A percentile compares a stretch with the other conserved stretches of the same genome.
These are phyloP conservation scores for Neonectria sp. DNA, from an alignment of 2,329 filamentous ascomycete species.

Conservation along the genomic window DNA sequence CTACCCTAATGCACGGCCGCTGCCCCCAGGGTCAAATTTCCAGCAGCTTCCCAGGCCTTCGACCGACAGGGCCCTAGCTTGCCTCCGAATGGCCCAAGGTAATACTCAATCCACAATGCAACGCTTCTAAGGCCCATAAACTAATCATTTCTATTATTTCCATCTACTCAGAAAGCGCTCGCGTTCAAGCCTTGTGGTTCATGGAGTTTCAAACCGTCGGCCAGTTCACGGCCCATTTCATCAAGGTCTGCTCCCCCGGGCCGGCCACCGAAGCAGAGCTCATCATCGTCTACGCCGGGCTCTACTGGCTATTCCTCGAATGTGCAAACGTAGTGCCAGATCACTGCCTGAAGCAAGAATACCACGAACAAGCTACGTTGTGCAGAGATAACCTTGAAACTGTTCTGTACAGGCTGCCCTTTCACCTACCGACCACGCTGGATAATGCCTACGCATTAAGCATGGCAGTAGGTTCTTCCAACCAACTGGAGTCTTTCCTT, in stretches of 20 bases:
- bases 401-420: constrained; percentile 36
- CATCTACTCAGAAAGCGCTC: constrained; percentile 6
- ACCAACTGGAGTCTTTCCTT: too few species aligned
- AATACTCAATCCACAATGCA: not conserved
- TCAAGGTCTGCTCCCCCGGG: constrained; percentile 41
- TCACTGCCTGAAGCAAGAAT: constrained; percentile 26
- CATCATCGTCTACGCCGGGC: constrained; percentile 39
- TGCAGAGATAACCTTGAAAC: constrained; percentile 43
- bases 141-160: not conserved
- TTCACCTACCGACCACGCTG: constrained; percentile 35
- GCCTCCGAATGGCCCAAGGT: constrained; percentile 25
- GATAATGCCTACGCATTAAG: constrained; percentile 37
- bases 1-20: constrained; percentile 17
- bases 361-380: constrained; percentile 27
- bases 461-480: constrained; percentile 36
- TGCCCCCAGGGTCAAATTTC: constrained; percentile 10
- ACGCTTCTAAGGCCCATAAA: too few species aligned
- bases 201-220: constrained; percentile 30
- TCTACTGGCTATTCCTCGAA: constrained; percentile 43
- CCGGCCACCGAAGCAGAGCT: constrained; percentile 35
- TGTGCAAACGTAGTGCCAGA: constrained; percentile 30
- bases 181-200: constrained; percentile 31
- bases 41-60: constrained; percentile 15
- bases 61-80: constrained; percentile 14
- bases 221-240: constrained; percentile 39